Evolutionary conservation across 352 stramenopile species (phyloP).

Genomic region (Phytophthora crassamura): DNA sequence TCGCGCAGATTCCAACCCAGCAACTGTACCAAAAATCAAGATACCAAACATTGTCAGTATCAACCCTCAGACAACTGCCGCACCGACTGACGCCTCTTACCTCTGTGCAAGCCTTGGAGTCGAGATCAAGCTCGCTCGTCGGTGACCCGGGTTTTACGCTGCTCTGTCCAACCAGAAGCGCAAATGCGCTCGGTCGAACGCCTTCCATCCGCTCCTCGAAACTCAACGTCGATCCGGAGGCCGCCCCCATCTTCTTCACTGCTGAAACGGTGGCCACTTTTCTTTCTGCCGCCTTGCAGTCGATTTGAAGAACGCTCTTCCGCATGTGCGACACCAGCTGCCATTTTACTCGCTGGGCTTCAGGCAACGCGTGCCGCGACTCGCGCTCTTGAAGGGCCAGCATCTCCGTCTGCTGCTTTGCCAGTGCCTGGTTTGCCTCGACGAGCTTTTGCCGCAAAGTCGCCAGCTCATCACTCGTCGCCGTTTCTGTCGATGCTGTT

Average conservation of each 20-base stretch:
- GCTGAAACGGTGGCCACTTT: constrained; percentile 1
- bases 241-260: constrained; percentile 24
- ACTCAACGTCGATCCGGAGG: constrained; percentile 18
- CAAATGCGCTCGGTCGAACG: constrained; percentile 67
- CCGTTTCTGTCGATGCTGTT: constrained; percentile 9
- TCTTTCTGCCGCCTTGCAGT: constrained; percentile 50
- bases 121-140: constrained; percentile 49
- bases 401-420: constrained; percentile 69
- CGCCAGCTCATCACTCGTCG: constrained; percentile 54
- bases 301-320: constrained; percentile 68
- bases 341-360: constrained; percentile 70
- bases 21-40: constrained; percentile 37
- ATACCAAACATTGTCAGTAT: constrained; percentile 9
- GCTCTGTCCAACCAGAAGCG: constrained; percentile 60
- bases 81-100: constrained; percentile 27
- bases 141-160: constrained; percentile 37
- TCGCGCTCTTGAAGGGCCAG: constrained; percentile 72
- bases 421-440: constrained; percentile 69
- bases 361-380: constrained; percentile 61
- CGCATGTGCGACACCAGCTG: constrained; percentile 68
- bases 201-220: constrained; percentile 73
- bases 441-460: constrained; percentile 68
- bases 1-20: constrained; percentile 68
- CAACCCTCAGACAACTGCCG: background rate
- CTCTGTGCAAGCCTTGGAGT: constrained; percentile 57